phyloP scores from a whole-genome alignment of 768 basidiomycete genomes.

The Pleurotus tuoliensis region DNA sequence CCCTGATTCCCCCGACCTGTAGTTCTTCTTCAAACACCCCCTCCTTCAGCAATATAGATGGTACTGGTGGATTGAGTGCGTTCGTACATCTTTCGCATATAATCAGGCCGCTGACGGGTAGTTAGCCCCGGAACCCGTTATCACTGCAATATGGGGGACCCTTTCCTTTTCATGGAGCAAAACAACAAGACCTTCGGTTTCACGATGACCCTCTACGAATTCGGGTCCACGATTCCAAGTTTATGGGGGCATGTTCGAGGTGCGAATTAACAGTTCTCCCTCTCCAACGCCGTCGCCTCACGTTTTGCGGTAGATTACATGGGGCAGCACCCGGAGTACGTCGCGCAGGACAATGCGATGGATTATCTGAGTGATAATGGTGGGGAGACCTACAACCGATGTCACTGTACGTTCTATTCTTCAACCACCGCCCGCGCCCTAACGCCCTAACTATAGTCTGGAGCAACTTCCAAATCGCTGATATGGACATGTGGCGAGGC shows the following conservation, averaged over 20 bases:
- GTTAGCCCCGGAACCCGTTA: slow-evolving; percentile 66
- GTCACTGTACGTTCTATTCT: slow-evolving; percentile 47
- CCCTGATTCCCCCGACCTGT: not conserved
- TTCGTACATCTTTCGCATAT: slow-evolving; percentile 17
- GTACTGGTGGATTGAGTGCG: slow-evolving; percentile 77
- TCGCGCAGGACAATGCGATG: slow-evolving; percentile 58
- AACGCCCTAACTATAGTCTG: not conserved
- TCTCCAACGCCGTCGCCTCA: not conserved
- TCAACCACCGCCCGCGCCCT: too few species aligned
- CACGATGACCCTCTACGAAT: slow-evolving; percentile 74
- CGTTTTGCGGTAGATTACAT: slow-evolving; percentile 42
- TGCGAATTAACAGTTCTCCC: slow-evolving; percentile 18
- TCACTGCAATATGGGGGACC: slow-evolving; percentile 69
- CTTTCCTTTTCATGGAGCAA: slow-evolving; percentile 70
- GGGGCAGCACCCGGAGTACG: slow-evolving; percentile 46
- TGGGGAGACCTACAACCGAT: slow-evolving; percentile 67
- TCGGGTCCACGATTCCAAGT: slow-evolving; percentile 68
- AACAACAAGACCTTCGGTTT: slow-evolving; percentile 70
- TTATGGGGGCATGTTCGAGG: slow-evolving; percentile 71
- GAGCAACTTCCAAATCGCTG: slow-evolving; percentile 65
- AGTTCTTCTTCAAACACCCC: slow-evolving; percentile 73
- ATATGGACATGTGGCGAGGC: slow-evolving; percentile 60
- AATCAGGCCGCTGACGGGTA: slow-evolving; percentile 22
- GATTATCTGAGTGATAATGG: slow-evolving; percentile 43
- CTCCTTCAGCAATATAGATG: slow-evolving; percentile 64